Percentiles rank a stretch among this genome's conserved stretches.
Evolutionary conservation across 441 rosid species (phyloP).

Genomic region (Euphorbia schlechtendalii): DNA sequence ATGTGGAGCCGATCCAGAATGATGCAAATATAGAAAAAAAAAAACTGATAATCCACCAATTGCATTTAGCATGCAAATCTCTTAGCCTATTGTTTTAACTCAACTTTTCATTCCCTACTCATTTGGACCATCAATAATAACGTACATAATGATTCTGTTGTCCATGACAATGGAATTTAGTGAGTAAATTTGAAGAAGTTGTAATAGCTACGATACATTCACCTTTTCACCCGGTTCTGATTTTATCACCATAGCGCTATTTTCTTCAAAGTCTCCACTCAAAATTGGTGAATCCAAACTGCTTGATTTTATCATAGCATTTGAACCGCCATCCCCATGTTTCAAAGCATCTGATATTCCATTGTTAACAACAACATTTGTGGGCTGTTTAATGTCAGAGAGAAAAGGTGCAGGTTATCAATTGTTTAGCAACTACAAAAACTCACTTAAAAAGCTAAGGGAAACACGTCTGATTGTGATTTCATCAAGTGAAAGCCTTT

Average conservation of each 20-base stretch:
- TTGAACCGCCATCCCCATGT: slow-evolving; percentile 14
- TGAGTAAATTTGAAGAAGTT: slow-evolving; percentile 1
- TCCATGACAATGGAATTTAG: not conserved
- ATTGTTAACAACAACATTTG: slow-evolving; percentile 22
- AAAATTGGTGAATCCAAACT: slow-evolving; percentile 19
- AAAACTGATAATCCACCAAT: too few relatives aligned
- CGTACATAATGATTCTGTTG: not conserved
- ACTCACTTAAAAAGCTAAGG: not conserved
- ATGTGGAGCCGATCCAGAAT: too few relatives aligned
- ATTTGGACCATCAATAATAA: slow-evolving; percentile 6
- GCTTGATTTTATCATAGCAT: slow-evolving; percentile 18
- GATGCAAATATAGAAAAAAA: too few relatives aligned
- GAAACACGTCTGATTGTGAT: not conserved
- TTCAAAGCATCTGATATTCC: slow-evolving; percentile 18
- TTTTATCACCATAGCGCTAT: slow-evolving; percentile 23
- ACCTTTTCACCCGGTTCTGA: slow-evolving; percentile 20
- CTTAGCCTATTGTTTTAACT: not conserved
- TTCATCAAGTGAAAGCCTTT: not conserved
- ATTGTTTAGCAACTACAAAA: not conserved
- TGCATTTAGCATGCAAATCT: too few relatives aligned
- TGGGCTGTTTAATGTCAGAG: slow-evolving; percentile 29
- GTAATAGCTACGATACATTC: slow-evolving; percentile 25
- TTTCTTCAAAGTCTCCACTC: slow-evolving; percentile 34
- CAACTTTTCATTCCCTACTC: not conserved
- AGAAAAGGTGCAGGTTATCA: slow-evolving; percentile 14